phyloP scores from a whole-genome alignment of 1,139 yeast genomes.

The Debaryomyces fabryi region DNA sequence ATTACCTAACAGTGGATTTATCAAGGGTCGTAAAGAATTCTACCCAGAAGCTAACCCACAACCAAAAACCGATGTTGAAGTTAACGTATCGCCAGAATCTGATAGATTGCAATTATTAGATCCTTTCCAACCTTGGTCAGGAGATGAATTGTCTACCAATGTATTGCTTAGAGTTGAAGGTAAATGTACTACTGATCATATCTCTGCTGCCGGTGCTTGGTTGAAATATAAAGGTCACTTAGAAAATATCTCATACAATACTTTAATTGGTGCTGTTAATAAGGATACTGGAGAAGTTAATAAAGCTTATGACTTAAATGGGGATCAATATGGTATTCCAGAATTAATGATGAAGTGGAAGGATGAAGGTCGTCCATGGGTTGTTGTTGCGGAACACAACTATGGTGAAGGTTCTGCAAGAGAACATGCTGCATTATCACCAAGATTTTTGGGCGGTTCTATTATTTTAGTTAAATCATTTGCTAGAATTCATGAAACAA shows the following conservation, averaged over 20 bases:
- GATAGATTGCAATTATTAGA: conserved; percentile 76
- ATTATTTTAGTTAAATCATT: conserved; percentile 90
- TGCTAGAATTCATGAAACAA: conserved; percentile 87
- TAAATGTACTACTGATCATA: conserved; percentile 97
- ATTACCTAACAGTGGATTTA: conserved; percentile 79
- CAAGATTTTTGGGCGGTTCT: conserved; percentile 89
- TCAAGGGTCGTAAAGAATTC: conserved; percentile 77
- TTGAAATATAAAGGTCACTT: conserved; percentile 96
- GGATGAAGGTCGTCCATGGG: conserved; percentile 81
- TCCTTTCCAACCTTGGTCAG: conserved; percentile 86
- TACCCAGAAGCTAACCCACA: conserved; percentile 83
- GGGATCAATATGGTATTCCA: conserved; percentile 80
- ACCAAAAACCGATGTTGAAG: conserved; percentile 68
- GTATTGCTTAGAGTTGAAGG: conserved; percentile 92
- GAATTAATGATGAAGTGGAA: conserved; percentile 97
- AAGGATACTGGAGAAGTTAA: conserved; percentile 96
- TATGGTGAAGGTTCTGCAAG: conserved; percentile 99
- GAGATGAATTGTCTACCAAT: conserved; percentile 74
- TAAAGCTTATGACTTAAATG: conserved; percentile 85
- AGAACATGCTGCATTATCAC: conserved; percentile 97
- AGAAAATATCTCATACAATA: conserved; percentile 92
- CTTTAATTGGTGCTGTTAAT: conserved; percentile 95
- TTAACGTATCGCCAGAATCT: conserved; percentile 76
- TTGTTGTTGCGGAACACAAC: conserved; percentile 94
- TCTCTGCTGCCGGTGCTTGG: conserved; percentile 99